Percentiles rank a stretch among this genome's conserved stretches.
phyloP scores from a whole-genome alignment of 2,329 filamentous ascomycete genomes.

The Rutstroemia sp. region DNA sequence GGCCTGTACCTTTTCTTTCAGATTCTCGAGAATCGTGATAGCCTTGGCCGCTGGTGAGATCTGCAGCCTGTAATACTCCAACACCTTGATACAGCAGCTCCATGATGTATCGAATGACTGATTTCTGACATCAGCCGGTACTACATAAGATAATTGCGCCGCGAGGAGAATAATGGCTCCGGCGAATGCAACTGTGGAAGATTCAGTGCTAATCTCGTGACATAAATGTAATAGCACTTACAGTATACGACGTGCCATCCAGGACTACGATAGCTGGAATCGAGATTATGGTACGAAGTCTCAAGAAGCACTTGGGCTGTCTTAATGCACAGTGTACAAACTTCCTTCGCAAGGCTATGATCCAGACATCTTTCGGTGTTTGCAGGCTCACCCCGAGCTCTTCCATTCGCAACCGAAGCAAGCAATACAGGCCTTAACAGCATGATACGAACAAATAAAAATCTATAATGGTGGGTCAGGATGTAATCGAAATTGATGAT shows the following conservation, averaged over 20 bases:
- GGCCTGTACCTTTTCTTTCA: constrained; percentile 4
- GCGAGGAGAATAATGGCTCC: constrained; percentile 14
- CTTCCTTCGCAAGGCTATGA: constrained; percentile 2
- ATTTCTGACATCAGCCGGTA: neutral
- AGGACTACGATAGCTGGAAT: constrained; percentile 10
- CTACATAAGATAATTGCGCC: constrained; percentile 6
- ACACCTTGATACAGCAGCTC: neutral
- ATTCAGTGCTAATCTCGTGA: neutral
- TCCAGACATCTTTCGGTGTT: neutral
- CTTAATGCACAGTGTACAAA: constrained; percentile 15
- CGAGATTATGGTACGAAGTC: constrained; percentile 7
- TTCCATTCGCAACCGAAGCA: neutral
- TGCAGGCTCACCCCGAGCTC: neutral
- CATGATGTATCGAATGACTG: constrained; percentile 4
- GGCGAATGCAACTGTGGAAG: constrained; percentile 11
- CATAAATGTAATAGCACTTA: constrained; percentile 4
- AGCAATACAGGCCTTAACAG: neutral
- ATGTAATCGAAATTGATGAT: neutral
- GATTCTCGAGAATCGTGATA: neutral
- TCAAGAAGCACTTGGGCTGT: constrained; percentile 14
- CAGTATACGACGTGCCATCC: constrained; percentile 19
- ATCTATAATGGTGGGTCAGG: neutral
- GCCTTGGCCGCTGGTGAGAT: constrained; percentile 1
- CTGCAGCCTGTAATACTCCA: constrained; percentile 2
- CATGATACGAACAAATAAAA: constrained; percentile 4